Evolutionary conservation across 768 basidiomycete species (phyloP), one percentile per base, ranked within the genome.

Genomic region (Boletus tylopilopsis): DNA sequence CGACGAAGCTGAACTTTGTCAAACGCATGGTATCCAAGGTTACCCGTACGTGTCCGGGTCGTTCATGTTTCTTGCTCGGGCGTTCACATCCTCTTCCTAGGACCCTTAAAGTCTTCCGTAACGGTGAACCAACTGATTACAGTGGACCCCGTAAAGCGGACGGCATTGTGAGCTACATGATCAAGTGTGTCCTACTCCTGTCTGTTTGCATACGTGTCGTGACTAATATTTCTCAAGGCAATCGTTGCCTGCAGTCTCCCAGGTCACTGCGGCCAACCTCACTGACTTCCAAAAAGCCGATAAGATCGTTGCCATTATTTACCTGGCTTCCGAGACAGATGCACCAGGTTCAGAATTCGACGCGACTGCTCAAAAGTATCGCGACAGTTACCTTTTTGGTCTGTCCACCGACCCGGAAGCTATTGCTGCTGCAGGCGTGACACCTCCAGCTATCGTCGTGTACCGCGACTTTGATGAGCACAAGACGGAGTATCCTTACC

Each of bases 101-200:
- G 5, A 92, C 92, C 13, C 71, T 96, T 56, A 93, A 95, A 68
- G 85, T 98, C 22, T 98, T 93, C 82, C 85, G 85, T 58, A 80
- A 86, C 49, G 96, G 96, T 40, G 79, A 80, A 22, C 66, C 85
- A 19, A 68, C 76, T 1, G 94, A 97, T 21, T 99, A 98, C 70
- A 68, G 61, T 47, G 96, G 96, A 38, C 88, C 93, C 15, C 78
- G 96, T 44, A 91, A 96, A 69, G 87, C 93, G 10, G 96, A 98
- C 56, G 94, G 96, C 16, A 99, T 99, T 63, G 74, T 95, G 66
- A 84, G 84, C 69, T 96, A 96, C 75, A 97, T 98, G 95, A 67
- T 80, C 76, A 98, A 97, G 94, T 94, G 55, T 60, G 85, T 71
- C 22, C 36, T 11, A 3, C 34, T 6, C 34, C 0, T 18, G 1